phyloP scores from a whole-genome alignment of 2,329 filamentous ascomycete species.

The Scedosporium boydii region DNA sequence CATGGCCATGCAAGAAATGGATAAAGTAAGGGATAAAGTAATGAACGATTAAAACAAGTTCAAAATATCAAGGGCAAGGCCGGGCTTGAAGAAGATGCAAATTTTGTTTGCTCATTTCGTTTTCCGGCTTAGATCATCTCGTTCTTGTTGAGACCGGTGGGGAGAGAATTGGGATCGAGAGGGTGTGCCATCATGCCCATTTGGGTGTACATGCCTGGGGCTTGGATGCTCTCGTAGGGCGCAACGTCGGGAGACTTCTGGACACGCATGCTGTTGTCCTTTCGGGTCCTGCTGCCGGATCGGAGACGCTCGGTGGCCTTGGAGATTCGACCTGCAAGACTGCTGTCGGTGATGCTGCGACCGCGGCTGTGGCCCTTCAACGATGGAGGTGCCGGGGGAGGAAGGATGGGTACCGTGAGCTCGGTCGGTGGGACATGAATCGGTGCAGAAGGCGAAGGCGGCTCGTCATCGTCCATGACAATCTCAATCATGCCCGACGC shows the following conservation, averaged over 20 bases:
- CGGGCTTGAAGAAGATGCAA: background rate
- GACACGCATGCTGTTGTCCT: slow-evolving; percentile 26
- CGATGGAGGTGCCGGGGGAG: slow-evolving; percentile 32
- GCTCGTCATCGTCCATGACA: slow-evolving; percentile 52
- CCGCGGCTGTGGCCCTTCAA: slow-evolving; percentile 43
- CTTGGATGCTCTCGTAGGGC: slow-evolving; percentile 32
- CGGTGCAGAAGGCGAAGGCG: slow-evolving; percentile 11
- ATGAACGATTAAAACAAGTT: background rate
- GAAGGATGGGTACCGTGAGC: slow-evolving; percentile 32
- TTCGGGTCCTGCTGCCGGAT: slow-evolving; percentile 47
- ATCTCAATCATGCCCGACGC: slow-evolving; percentile 54
- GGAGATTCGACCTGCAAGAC: slow-evolving; percentile 43
- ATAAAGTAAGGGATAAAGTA: slow-evolving; percentile 3
- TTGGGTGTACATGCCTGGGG: slow-evolving; percentile 8
- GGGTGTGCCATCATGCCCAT: slow-evolving; percentile 20
- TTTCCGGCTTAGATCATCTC: slow-evolving; percentile 40
- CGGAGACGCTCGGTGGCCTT: slow-evolving; percentile 52
- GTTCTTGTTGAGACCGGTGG: slow-evolving; percentile 42
- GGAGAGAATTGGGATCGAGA: slow-evolving; percentile 10
- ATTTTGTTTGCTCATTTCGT: background rate
- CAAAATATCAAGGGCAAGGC: background rate
- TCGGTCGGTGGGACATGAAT: slow-evolving; percentile 28
- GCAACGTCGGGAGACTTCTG: slow-evolving; percentile 11
- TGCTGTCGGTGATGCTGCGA: slow-evolving; percentile 43
- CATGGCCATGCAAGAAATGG: slow-evolving; percentile 28